These are phyloP conservation scores for Vitis hybrid DNA, from an alignment of 177 flowering plant species.

Conservation along the genomic window DNA sequence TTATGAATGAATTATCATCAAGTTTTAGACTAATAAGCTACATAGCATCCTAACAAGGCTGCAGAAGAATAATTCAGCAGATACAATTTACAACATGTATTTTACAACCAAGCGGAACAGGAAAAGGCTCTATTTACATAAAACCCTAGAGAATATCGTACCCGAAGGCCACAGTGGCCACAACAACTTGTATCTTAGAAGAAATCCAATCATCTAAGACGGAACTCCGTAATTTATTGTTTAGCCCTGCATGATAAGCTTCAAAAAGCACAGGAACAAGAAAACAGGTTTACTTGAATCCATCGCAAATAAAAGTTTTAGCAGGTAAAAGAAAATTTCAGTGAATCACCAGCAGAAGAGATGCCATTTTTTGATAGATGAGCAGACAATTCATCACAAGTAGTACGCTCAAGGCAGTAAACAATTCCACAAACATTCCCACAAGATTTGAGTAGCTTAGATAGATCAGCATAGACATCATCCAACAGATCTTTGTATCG, in stretches of 20 bases:
- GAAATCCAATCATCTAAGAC: slow-evolving; percentile 89
- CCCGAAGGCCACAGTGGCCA: slow-evolving; percentile 99
- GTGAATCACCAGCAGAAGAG: slow-evolving; percentile 76
- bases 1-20: too few species aligned
- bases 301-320: not conserved
- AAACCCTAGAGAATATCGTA: slow-evolving; percentile 24
- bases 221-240: slow-evolving; percentile 71
- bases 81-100: not conserved
- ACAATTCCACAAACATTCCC: slow-evolving; percentile 75
- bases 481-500: slow-evolving; percentile 86
- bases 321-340: not conserved
- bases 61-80: not conserved
- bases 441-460: slow-evolving; percentile 52
- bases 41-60: not conserved
- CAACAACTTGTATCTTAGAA: slow-evolving; percentile 84
- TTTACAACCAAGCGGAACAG: not conserved
- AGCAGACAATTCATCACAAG: slow-evolving; percentile 76
- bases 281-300: not conserved
- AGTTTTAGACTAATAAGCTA: not conserved
- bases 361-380: slow-evolving; percentile 67
- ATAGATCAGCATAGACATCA: slow-evolving; percentile 67
- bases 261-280: slow-evolving; percentile 14
- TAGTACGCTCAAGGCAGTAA: slow-evolving; percentile 85
- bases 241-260: slow-evolving; percentile 98
- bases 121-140: not conserved